Base-by-base conservation (phyloP, 1,139 yeast genomes). In the Yamadazyma sp. region DNA sequence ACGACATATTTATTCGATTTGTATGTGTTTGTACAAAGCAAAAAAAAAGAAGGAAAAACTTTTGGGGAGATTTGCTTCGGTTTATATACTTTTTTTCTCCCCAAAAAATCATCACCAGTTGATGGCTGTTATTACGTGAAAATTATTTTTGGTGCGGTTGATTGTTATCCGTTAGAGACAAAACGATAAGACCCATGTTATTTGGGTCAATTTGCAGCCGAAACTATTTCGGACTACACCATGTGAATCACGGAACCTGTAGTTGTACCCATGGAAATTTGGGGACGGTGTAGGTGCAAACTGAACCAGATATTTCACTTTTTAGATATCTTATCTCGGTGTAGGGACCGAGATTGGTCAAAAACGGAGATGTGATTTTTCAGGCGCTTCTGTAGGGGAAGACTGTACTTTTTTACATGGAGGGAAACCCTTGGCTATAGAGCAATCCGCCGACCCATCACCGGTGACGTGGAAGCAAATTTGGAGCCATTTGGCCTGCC, bases 1-100 rank as follows among this genome's bases (percentile, higher is more conserved):
- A 48, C 30, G 67, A 61, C 67, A 62, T 62, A n/a, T 14, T 11
- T 17, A 11, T 24, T 14, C 3, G 26, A 30, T 26, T 34, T 25
- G 5, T 18, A 16, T 6, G 11, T 25, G 9, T 16, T 18, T 20
- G 22, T 20, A n/a, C 8, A 20, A 5, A 20, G 22, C 22, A 20
- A 20, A 20, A 20, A 20, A 20, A 20, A 20, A 20, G 29, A 25
- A 23, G 17, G 24, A 17, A 32, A 36, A 34, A 30, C 22, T 23
- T 37, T 38, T 31, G 16, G n/a, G 34, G 44, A 29, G 28, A 33
- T 33, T 33, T n/a, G 30, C 35, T 28, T 34, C 37, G 5, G 5
- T 34, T 34, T 34, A 34, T 34, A 34, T 28, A 28, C n/a, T 24
- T 27, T 24, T 33, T 17, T 24, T 29, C 17, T 17, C 16, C 17